Evolutionary conservation across 2,329 filamentous ascomycete genomes (phyloP), one percentile per base, ranked within the genome.

Genomic region (Nemania sp.): DNA sequence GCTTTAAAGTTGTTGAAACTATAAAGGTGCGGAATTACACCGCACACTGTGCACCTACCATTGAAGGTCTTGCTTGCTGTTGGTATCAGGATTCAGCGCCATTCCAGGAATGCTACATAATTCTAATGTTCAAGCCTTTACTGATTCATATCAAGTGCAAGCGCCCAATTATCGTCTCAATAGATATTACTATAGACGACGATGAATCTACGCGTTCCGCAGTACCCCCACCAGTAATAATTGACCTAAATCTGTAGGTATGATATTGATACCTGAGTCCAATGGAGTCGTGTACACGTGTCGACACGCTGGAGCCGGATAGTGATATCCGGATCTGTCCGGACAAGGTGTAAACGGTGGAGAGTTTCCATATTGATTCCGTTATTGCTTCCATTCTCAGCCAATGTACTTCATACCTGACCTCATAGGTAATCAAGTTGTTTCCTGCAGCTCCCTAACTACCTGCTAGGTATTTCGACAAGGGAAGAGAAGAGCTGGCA

Each of bases 251-350:
- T 12, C 51, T 49, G 25, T 4, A n/a, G n/a, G n/a, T n/a, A 29
- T 7, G 25, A 29, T 29, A 29, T 29, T 29, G 25, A 7, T 29
- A 29, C n/a, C n/a, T n/a, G n/a, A 29, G 7, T 29, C 25, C 25
- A 29, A 29, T 29, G 25, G 25, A 29, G 25, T 29, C 25, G 7
- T 42, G 60, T 63, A 59, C 57, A 63, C 50, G 56, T 62, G 60
- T 62, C 59, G 54, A 51, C 17, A 34, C 35, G 50, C 59, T 42
- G 18, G 39, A 49, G 34, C 50, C 17, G 34, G 60, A 53, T 32
- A 59, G 48, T 46, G 35, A 53, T 43, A 39, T 37, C 46, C 4
- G 25, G 46, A 40, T 13, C n/a, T n/a, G n/a, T n/a, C n/a, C n/a
- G n/a, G n/a, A n/a, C 50, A 17, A 18, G 32, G 18, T 56, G 42